phyloP scores from a whole-genome alignment of 164 flowering plant genomes.

The Saururus chinensis region DNA sequence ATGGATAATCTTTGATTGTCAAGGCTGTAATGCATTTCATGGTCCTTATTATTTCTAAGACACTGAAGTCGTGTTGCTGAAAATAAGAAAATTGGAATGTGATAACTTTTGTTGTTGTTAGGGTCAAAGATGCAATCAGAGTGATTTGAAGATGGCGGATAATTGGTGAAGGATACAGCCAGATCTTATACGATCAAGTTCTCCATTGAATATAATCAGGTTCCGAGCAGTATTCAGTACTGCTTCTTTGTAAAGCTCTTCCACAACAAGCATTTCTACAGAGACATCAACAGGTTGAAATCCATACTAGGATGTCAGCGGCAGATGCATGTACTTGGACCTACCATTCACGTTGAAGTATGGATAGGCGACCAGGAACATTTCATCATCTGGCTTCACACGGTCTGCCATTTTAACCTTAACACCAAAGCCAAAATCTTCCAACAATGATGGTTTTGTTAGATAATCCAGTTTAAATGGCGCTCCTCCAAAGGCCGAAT shows the following conservation, averaged over 20 bases:
- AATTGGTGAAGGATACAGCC: slow-evolving; percentile 83
- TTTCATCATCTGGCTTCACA: slow-evolving; percentile 81
- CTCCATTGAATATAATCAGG: slow-evolving; percentile 88
- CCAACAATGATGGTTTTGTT: slow-evolving; percentile 87
- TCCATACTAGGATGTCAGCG: background rate
- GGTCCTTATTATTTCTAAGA: background rate
- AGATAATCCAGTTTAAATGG: slow-evolving; percentile 80
- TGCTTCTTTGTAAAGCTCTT: slow-evolving; percentile 84
- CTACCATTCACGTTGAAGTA: slow-evolving; percentile 89
- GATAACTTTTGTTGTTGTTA: no score
- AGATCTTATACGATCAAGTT: slow-evolving; percentile 88
- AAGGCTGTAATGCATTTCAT: slow-evolving; percentile 13
- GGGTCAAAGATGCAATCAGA: no score
- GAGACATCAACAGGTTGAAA: slow-evolving; percentile 2
- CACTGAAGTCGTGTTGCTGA: background rate
- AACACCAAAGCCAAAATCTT: slow-evolving; percentile 75
- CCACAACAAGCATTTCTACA: slow-evolving; percentile 94
- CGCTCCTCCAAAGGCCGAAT: slow-evolving; percentile 70
- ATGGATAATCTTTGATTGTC: slow-evolving; percentile 61
- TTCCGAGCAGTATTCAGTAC: slow-evolving; percentile 48
- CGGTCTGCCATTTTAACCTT: slow-evolving; percentile 88
- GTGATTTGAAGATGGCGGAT: background rate
- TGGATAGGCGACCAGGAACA: slow-evolving; percentile 82
- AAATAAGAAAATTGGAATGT: no score
- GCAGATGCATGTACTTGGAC: slow-evolving; percentile 4